Conservation (phyloP, 139 green algal genomes). For the Astrephomene gubernaculifera region DNA sequence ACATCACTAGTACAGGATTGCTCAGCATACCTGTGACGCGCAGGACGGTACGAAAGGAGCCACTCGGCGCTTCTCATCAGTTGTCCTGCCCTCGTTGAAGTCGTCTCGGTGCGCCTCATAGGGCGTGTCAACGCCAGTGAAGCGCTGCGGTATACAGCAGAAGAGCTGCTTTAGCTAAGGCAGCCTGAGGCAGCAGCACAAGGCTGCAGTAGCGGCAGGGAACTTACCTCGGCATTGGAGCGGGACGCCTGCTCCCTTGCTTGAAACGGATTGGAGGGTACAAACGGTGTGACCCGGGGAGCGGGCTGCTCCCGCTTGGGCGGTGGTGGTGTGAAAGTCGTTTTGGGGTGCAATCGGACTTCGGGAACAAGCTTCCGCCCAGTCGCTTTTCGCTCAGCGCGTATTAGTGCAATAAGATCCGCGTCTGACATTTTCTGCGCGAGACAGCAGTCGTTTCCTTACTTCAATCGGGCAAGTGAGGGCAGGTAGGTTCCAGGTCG, state of each 20-base stretch:
- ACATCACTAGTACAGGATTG: too few species aligned
- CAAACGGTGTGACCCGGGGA: background rate
- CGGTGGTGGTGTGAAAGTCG: slow-evolving; percentile 1
- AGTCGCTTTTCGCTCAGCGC: slow-evolving; percentile 43
- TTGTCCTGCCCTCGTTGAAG: slow-evolving; percentile 25
- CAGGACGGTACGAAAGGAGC: slow-evolving; percentile 27
- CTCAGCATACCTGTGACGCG: slow-evolving; percentile 14
- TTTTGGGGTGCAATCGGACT: slow-evolving; percentile 41
- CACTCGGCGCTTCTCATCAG: slow-evolving; percentile 14
- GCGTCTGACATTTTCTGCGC: slow-evolving; percentile 28
- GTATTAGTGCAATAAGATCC: slow-evolving; percentile 40
- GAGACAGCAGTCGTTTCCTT: too few species aligned
- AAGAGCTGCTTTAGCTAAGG: too few species aligned
- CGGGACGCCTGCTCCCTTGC: slow-evolving; percentile 15
- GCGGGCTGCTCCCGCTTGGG: slow-evolving; percentile 25
- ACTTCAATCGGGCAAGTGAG: too few species aligned
- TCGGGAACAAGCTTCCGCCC: slow-evolving; percentile 22
- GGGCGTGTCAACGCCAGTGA: slow-evolving; percentile 26
- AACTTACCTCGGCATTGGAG: slow-evolving; percentile 27
- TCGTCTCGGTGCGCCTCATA: slow-evolving; percentile 9
- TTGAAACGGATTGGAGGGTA: background rate
- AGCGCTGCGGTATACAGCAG: background rate
- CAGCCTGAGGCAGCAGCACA: too few species aligned
- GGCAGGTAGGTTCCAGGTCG: too few species aligned
- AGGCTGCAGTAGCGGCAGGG: too few species aligned